Percentiles rank a stretch among this genome's conserved stretches.
Evolutionary conservation across 2,329 filamentous ascomycete species (phyloP).

Genomic region (Cytospora paraplurivora): DNA sequence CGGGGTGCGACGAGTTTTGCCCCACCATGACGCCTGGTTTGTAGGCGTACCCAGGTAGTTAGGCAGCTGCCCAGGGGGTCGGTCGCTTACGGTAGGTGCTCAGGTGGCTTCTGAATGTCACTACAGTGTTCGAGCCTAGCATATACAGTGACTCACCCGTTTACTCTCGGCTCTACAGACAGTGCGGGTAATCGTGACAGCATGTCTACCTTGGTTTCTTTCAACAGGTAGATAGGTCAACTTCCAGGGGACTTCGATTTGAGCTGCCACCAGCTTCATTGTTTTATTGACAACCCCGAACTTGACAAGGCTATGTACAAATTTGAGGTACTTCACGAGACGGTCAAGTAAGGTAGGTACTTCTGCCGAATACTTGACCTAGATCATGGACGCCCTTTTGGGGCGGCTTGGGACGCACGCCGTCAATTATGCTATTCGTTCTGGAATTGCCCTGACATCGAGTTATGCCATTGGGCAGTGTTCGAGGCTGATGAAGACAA

Average conservation of each 20-base stretch:
- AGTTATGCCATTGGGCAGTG: constrained; percentile 84
- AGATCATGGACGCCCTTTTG: constrained; percentile 70
- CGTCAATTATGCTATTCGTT: constrained; percentile 89
- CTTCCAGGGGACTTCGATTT: neutral
- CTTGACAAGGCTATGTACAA: constrained; percentile 15
- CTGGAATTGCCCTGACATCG: constrained; percentile 83
- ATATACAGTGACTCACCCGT: neutral
- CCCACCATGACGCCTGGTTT: constrained; percentile 22
- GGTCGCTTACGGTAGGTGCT: neutral
- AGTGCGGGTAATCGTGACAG: neutral
- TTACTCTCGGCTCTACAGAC: fast-evolving
- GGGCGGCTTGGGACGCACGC: constrained; percentile 65
- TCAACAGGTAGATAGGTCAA: neutral
- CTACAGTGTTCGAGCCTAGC: neutral
- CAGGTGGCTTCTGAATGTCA: constrained; percentile 9
- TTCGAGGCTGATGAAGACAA: constrained; percentile 73
- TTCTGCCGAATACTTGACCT: constrained; percentile 14
- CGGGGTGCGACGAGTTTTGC: constrained; percentile 23
- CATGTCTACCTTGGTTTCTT: neutral
- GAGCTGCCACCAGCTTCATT: neutral
- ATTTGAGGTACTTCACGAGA: constrained; percentile 1
- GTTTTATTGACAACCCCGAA: neutral
- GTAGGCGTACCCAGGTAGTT: neutral
- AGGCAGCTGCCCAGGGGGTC: constrained; percentile 12
- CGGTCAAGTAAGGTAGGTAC: constrained; percentile 19